These are phyloP conservation scores for Aspergillus carbonarius DNA, from an alignment of 2,329 filamentous ascomycete species.

Conservation along the genomic window DNA sequence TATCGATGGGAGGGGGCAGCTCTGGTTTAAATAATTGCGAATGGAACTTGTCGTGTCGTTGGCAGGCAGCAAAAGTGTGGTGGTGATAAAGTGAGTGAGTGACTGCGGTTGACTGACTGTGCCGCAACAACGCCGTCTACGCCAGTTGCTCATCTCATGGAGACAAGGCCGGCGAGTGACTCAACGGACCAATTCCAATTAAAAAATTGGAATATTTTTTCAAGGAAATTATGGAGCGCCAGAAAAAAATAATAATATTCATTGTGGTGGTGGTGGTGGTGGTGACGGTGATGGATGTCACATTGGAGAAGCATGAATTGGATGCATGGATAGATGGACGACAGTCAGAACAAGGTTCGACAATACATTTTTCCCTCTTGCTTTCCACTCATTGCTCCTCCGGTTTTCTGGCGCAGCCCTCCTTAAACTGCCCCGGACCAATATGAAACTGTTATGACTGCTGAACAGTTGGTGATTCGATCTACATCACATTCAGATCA, in stretches of 20 bases:
- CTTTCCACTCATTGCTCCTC: background rate
- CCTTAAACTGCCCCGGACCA: conserved; percentile 5
- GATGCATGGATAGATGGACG: background rate
- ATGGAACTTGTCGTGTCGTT: background rate
- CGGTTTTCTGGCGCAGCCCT: background rate
- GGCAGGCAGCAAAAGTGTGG: background rate
- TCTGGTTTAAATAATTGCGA: background rate
- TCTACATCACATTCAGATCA: conserved; percentile 22
- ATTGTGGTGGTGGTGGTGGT: background rate
- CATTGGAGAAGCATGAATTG: background rate
- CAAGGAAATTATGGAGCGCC: conserved; percentile 3
- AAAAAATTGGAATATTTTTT: conserved; percentile 7
- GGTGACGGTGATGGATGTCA: background rate
- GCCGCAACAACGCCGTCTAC: conserved; percentile 22
- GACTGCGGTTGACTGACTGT: conserved; percentile 23
- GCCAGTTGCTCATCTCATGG: conserved; percentile 10
- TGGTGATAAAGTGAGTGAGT: conserved; percentile 21
- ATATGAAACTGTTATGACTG: conserved; percentile 9
- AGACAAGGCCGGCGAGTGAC: conserved; percentile 9
- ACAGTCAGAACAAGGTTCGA: conserved; percentile 18
- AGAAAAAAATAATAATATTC: conserved; percentile 6
- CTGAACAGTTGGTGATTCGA: conserved; percentile 23
- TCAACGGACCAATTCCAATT: conserved; percentile 9
- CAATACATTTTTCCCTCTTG: background rate
- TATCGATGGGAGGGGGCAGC: background rate